Percentiles rank a stretch among this genome's conserved stretches.
Conservation (phyloP, 2,329 filamentous ascomycete genomes). For the Epichloe gansuensis region DNA sequence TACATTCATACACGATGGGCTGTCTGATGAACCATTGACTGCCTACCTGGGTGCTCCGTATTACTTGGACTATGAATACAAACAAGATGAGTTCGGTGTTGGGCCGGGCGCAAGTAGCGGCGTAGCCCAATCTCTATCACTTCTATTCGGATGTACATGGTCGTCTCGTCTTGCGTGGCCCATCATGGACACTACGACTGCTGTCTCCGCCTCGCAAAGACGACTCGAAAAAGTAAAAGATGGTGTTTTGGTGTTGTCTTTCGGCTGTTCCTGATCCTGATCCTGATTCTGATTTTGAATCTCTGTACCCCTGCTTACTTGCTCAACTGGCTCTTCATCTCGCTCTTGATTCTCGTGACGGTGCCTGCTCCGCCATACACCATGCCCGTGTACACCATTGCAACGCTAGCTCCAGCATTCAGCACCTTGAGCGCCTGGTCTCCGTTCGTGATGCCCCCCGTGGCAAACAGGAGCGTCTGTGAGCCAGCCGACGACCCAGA, state of each 20-base stretch:
- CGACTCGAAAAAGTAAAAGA: not conserved
- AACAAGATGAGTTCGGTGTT: too few relatives aligned
- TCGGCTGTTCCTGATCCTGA: not conserved
- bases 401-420: conserved; percentile 79
- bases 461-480: conserved; percentile 81
- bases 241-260: too few relatives aligned
- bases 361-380: conserved; percentile 53
- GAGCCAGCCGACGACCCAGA: conserved; percentile 14
- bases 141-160: not conserved
- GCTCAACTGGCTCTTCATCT: conserved; percentile 34
- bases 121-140: not conserved
- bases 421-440: conserved; percentile 70
- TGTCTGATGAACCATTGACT: not conserved
- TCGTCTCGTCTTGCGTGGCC: not conserved
- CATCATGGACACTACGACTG: not conserved
- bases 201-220: not conserved
- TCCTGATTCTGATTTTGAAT: not conserved
- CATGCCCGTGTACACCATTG: conserved; percentile 77
- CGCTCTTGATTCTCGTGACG: conserved; percentile 49
- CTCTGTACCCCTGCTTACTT: not conserved
- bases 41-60: too few relatives aligned
- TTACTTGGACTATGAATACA: too few relatives aligned
- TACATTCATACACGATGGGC: not conserved
- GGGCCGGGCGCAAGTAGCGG: not conserved
- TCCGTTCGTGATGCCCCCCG: conserved; percentile 77